Conservation (phyloP, 257 asterid genomes). For the Echites panduratus region DNA sequence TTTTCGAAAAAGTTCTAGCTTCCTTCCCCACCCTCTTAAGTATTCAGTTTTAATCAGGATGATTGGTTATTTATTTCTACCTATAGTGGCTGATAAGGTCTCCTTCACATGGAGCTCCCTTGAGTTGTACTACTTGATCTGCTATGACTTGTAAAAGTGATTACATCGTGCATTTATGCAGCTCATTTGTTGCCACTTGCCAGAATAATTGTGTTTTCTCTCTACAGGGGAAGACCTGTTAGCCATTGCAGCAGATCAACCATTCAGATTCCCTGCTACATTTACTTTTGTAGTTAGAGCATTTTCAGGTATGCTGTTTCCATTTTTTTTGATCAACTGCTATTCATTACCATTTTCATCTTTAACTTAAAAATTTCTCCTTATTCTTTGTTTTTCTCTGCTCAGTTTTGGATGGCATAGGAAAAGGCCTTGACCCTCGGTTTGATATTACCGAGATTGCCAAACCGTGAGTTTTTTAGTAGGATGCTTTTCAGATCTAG, state of each 20-base stretch:
- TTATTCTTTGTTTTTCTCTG: slow-evolving; percentile 3
- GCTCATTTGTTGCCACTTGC: not conserved
- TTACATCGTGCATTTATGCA: not conserved
- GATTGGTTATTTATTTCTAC: not conserved
- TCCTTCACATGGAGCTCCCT: not conserved
- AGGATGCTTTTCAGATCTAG: not conserved
- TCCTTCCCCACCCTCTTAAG: not conserved
- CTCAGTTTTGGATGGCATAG: slow-evolving; percentile 96
- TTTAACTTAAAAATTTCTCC: slow-evolving; percentile 16
- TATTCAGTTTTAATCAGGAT: not conserved
- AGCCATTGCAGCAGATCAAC: slow-evolving; percentile 94
- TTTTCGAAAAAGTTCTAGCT: not conserved
- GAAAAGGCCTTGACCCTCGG: slow-evolving; percentile 98
- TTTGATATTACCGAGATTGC: slow-evolving; percentile 98
- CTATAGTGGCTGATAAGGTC: not conserved
- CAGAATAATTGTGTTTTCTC: slow-evolving; percentile 8
- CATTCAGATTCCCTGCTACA: slow-evolving; percentile 97
- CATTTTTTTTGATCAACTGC: not conserved
- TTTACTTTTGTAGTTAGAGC: slow-evolving; percentile 98
- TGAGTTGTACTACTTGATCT: not conserved
- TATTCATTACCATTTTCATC: slow-evolving; percentile 15
- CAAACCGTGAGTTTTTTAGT: slow-evolving; percentile 63
- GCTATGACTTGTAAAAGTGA: not conserved
- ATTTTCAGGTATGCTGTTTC: slow-evolving; percentile 63
- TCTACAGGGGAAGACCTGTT: slow-evolving; percentile 86